Percentiles rank a stretch among this genome's conserved stretches.
Conservation (phyloP, 331 rosid species). For the Pyracantha coccinea region DNA sequence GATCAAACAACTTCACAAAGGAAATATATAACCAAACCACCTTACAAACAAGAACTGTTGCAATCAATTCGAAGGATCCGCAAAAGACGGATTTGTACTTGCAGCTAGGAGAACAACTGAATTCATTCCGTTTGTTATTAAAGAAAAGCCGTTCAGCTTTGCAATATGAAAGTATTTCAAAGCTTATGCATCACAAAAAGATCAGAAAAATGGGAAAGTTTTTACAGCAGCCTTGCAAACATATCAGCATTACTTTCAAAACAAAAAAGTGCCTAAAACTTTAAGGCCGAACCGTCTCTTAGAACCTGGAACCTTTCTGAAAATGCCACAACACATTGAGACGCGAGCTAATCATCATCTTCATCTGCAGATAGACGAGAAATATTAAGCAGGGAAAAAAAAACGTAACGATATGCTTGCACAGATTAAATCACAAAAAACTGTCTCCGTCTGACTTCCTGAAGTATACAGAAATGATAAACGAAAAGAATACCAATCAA, state of each 20-base stretch:
- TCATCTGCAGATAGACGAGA: conserved; percentile 28
- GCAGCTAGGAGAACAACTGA: too few species aligned
- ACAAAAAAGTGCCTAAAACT: conserved; percentile 8
- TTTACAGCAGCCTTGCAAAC: conserved; percentile 16
- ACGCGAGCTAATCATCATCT: conserved; percentile 43
- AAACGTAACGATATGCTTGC: neutral
- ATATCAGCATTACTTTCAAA: conserved; percentile 17
- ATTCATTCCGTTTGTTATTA: conserved; percentile 16
- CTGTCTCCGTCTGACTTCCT: neutral
- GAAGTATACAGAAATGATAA: neutral
- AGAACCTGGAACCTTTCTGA: conserved; percentile 18
- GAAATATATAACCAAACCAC: neutral
- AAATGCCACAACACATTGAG: conserved; percentile 14
- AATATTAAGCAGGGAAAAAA: neutral
- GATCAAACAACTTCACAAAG: neutral
- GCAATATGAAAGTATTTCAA: conserved; percentile 12
- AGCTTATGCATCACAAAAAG: conserved; percentile 21
- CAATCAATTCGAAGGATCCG: neutral
- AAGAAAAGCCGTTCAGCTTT: conserved; percentile 5
- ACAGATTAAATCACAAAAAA: neutral
- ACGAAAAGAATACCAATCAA: too few species aligned
- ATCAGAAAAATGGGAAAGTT: conserved; percentile 10
- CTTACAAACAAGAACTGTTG: neutral
- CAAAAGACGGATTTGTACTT: neutral
- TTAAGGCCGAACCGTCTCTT: conserved; percentile 3